phyloP scores from a whole-genome alignment of 2,329 filamentous ascomycete genomes.

The Reticulascus tulasneorum region DNA sequence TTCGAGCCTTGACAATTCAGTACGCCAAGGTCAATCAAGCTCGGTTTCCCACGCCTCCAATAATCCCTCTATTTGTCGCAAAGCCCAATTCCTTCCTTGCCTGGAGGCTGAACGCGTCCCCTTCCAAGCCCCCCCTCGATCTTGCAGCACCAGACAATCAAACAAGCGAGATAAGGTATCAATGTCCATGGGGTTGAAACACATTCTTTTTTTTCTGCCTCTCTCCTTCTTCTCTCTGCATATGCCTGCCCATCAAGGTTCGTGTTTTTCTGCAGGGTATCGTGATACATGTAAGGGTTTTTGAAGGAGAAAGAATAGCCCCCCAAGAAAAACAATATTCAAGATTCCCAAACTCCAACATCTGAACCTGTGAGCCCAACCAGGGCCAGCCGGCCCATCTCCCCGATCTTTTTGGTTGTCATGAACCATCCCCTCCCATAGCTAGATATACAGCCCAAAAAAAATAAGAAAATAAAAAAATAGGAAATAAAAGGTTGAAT shows the following conservation, averaged over 20 bases:
- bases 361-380: slow-evolving; percentile 3
- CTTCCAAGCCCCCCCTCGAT: slow-evolving; percentile 2
- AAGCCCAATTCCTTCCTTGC: too few species aligned
- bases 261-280: slow-evolving; percentile 15
- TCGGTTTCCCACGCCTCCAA: too few species aligned
- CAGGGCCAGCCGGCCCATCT: background rate
- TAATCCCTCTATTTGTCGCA: too few species aligned
- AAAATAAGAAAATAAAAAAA: too few species aligned
- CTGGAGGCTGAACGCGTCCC: too few species aligned
- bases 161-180: slow-evolving; percentile 15
- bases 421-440: slow-evolving; percentile 1
- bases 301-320: slow-evolving; percentile 5
- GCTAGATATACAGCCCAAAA: slow-evolving; percentile 5
- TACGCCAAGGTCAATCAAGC: too few species aligned
- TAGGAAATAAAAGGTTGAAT: too few species aligned
- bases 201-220: slow-evolving; percentile 5
- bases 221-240: slow-evolving; percentile 9
- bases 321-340: slow-evolving; percentile 4
- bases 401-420: slow-evolving; percentile 1
- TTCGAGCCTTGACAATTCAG: too few species aligned
- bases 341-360: slow-evolving; percentile 4
- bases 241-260: too few species aligned
- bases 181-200: slow-evolving; percentile 10
- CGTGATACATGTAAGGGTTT: slow-evolving; percentile 13
- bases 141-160: slow-evolving; percentile 7